Evolutionary conservation across 345 rosid genomes (phyloP).

Genomic region (Tarenaya hassleriana): DNA sequence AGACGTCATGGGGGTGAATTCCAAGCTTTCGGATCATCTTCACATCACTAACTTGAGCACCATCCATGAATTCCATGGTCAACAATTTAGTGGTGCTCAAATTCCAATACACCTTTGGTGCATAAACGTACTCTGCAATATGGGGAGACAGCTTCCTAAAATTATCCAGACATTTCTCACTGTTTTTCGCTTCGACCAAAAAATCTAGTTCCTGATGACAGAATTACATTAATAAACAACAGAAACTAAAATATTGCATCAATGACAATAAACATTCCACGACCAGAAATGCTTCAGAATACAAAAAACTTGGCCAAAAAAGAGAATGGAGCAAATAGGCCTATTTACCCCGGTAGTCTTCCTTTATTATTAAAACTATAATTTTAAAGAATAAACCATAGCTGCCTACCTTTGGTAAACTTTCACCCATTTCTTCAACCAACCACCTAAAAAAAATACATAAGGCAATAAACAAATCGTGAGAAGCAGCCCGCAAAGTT

Average conservation of each 20-base stretch:
- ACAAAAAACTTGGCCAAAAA: slow-evolving; percentile 2
- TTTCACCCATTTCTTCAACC: slow-evolving; percentile 80
- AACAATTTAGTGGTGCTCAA: slow-evolving; percentile 79
- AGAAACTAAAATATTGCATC: slow-evolving; percentile 7
- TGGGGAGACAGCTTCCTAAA: slow-evolving; percentile 84
- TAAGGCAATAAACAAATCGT: slow-evolving; percentile 27
- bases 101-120: slow-evolving; percentile 77
- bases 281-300: neutral
- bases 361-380: neutral
- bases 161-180: slow-evolving; percentile 79
- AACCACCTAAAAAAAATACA: slow-evolving; percentile 78
- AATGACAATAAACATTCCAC: slow-evolving; percentile 2
- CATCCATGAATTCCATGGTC: slow-evolving; percentile 95
- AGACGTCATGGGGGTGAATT: slow-evolving; percentile 66
- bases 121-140: slow-evolving; percentile 72
- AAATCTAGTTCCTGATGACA: slow-evolving; percentile 76
- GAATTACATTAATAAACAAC: slow-evolving; percentile 1
- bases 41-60: slow-evolving; percentile 77
- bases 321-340: neutral
- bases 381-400: neutral
- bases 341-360: neutral
- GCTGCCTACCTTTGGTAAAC: slow-evolving; percentile 79
- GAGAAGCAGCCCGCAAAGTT: neutral
- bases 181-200: slow-evolving; percentile 86
- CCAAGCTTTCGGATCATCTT: slow-evolving; percentile 62